A percentile compares a stretch with the other conserved stretches of the same genome.
phyloP scores from a whole-genome alignment of 208 protist genomes.

The Trypanosoma conorhini region DNA sequence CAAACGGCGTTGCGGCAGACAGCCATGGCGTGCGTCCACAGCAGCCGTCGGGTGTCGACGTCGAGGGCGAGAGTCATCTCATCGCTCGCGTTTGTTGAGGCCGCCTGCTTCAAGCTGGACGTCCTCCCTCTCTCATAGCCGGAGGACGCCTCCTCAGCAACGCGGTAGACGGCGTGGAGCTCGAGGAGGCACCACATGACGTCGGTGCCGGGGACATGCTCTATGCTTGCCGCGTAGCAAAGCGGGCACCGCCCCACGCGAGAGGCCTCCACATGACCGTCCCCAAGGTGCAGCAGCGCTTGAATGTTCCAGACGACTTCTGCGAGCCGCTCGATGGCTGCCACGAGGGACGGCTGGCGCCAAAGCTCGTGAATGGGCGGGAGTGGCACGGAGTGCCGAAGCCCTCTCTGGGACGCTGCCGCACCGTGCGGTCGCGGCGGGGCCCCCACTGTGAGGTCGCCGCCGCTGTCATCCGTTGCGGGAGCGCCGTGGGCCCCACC shows the following conservation, averaged over 20 bases:
- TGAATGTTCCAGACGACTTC: slow-evolving; percentile 33
- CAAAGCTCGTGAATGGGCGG: slow-evolving; percentile 37
- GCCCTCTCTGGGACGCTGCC: not conserved
- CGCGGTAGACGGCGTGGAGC: slow-evolving; percentile 9
- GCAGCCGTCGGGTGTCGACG: slow-evolving; percentile 1
- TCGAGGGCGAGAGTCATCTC: not conserved
- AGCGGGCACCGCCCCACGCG: slow-evolving; percentile 37
- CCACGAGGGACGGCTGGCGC: slow-evolving; percentile 59
- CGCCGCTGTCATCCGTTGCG: not conserved
- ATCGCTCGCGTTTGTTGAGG: not conserved
- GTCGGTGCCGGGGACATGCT: slow-evolving; percentile 45
- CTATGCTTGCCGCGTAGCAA: slow-evolving; percentile 56
- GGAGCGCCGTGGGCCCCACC: not conserved
- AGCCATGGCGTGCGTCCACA: slow-evolving; percentile 28
- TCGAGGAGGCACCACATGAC: slow-evolving; percentile 34
- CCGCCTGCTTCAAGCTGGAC: not conserved
- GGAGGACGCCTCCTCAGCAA: not conserved
- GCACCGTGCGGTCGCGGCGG: not conserved
- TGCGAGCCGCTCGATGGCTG: slow-evolving; percentile 46
- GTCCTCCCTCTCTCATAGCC: not conserved
- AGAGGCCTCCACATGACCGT: not conserved
- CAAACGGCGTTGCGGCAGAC: slow-evolving; percentile 29
- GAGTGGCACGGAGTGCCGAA: slow-evolving; percentile 1
- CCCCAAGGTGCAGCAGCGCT: slow-evolving; percentile 15
- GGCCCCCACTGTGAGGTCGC: not conserved